phyloP scores from a whole-genome alignment of 208 protist genomes.

The Giardia muris region DNA sequence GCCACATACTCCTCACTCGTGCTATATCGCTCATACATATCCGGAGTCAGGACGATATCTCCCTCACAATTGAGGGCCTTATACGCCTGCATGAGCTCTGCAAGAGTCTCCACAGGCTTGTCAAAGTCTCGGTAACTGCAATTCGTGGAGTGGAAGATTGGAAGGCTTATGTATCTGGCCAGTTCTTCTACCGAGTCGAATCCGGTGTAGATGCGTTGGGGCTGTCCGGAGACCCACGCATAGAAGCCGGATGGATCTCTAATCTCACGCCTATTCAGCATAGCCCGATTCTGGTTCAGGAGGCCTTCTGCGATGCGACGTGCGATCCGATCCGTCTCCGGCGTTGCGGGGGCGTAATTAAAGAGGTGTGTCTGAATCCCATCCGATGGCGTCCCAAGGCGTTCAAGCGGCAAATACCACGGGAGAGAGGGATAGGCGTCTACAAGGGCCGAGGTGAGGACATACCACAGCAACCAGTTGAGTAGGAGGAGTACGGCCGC shows the following conservation, averaged over 20 bases:
- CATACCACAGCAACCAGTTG: not conserved
- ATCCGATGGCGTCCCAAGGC: not conserved
- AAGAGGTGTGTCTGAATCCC: not conserved
- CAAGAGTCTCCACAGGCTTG: not conserved
- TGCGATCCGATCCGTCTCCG: not conserved
- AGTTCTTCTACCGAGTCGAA: not conserved
- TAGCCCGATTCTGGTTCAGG: not conserved
- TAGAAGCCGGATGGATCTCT: not conserved
- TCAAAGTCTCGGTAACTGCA: not conserved
- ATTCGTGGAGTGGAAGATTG: not conserved
- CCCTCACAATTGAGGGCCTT: not conserved
- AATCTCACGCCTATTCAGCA: not conserved
- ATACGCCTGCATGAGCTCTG: not conserved
- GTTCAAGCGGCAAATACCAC: not conserved
- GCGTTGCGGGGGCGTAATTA: not conserved
- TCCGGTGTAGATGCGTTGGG: not conserved
- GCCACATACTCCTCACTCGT: not conserved
- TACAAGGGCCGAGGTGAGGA: not conserved
- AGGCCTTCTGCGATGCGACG: not conserved
- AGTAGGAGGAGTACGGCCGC: no score
- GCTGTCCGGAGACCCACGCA: not conserved
- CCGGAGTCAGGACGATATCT: not conserved
- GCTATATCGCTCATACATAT: not conserved
- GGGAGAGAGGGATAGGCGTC: not conserved
- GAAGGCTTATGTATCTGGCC: not conserved